Percentiles rank a stretch among this genome's conserved stretches.
Conservation (phyloP, 1,284 basidiomycete genomes). For the Inonotus obliquus region DNA sequence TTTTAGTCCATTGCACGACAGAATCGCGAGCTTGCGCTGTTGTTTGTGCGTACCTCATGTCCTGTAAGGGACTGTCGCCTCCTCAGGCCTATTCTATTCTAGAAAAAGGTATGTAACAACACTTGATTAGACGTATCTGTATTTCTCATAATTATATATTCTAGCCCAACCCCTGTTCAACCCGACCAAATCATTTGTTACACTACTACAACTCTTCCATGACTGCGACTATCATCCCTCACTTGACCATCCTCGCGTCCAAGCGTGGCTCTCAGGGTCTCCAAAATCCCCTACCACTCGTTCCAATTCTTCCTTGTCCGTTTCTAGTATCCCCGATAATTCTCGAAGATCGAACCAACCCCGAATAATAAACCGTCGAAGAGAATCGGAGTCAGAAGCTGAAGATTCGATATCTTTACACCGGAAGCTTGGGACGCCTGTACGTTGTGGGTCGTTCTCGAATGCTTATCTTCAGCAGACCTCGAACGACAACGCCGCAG, state of each 20-base stretch:
- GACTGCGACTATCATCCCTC: conserved; percentile 40
- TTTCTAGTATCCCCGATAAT: not conserved
- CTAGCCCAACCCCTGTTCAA: conserved; percentile 54
- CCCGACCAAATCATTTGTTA: conserved; percentile 43
- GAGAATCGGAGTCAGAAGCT: conserved; percentile 6
- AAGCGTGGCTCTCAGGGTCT: conserved; percentile 29
- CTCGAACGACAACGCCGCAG: not conserved
- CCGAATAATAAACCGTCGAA: not conserved
- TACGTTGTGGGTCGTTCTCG: conserved; percentile 15
- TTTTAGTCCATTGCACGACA: conserved; percentile 14
- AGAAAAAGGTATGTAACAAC: conserved; percentile 37
- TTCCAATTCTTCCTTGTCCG: not conserved
- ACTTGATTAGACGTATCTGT: not conserved
- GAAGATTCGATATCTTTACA: conserved; percentile 9
- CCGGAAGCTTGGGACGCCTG: conserved; percentile 13
- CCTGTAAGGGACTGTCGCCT: conserved; percentile 29
- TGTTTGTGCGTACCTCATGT: conserved; percentile 32
- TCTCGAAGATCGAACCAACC: not conserved
- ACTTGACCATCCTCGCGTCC: conserved; percentile 35
- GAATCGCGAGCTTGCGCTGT: conserved; percentile 13
- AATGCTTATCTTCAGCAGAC: not conserved
- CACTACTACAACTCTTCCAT: conserved; percentile 43
- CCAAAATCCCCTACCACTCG: not conserved
- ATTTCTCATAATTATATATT: not conserved
- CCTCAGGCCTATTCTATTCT: conserved; percentile 35